Evolutionary conservation across 2,329 filamentous ascomycete species (phyloP), one percentile per base, ranked within the genome.

Genomic region (Didymella pinodella): DNA sequence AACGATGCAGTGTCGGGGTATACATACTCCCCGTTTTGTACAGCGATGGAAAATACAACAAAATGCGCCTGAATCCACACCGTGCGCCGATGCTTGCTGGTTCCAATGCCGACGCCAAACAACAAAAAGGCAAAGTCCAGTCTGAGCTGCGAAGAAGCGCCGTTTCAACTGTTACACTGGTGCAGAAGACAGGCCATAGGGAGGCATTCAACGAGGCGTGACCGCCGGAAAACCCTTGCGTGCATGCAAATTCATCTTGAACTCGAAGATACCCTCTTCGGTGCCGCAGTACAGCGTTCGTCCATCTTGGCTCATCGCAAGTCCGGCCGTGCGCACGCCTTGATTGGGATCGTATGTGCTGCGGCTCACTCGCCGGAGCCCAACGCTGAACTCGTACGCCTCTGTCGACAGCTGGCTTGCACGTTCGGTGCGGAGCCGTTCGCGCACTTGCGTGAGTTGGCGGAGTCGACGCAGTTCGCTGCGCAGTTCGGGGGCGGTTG

Each of bases 261-360:
- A 86, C 77, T 93, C 89, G 69, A 91, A 91, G 53, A 93, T 89
- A 55, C 90, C 90, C 65, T 91, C 87, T 71, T 91, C 88, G 32
- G 78, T 81, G 5, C 79, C 80, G 34, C 77, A 81, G 68, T 80
- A 83, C 34, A 83, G 66, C 53, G 68, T 81, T 20, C 78, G 67
- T 8, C 81, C 81, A 66, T 83, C 81, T 26, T 76, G 70, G 68
- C 80, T 82, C 72, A 83, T 80, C 5, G 81, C 81, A 52, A 83
- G 63, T 5, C 81, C 81, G 6, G 81, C 80, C 20, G 80, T 83
- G 34, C 80, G 67, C 22, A 81, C 75, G 1, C 79, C 80, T 36
- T 76, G 63, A 20, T 70, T 66, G 7, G 74, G 69, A 48, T 77
- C 70, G 54, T 75, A 64, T 14, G 57, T 59, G 25, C 51, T 65